Evolutionary conservation across 257 asterid species (phyloP), one percentile per base, ranked within the genome.

Genomic region (Solanum dulcamara): DNA sequence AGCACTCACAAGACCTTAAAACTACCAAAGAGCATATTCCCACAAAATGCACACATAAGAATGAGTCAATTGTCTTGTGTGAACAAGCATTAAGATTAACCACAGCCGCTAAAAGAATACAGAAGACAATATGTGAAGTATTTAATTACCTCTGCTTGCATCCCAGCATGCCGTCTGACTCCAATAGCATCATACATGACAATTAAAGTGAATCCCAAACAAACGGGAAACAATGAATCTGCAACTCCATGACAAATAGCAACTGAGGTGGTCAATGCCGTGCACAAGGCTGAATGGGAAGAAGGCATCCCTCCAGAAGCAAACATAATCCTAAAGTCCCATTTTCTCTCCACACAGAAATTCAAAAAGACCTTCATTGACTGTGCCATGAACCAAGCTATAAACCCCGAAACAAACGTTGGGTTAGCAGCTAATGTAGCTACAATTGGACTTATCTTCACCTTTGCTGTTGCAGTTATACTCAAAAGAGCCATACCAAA

Each of bases 131-230:
- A 64, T 13, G 15, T 14, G 15, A 62, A 75, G 35, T 10, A 67
- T 38, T 35, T 8, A 32, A 70, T 53, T 88, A 92, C 98, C 98
- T 96, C 89, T 59, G 98, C 99, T 86, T 95, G 98, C 94, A 95
- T 93, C 44, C 98, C 98, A 5, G 98, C 98, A 83, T 95, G 98
- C 46, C 98, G 91, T 72, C 98, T 89, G 4, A 96, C 97, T 38
- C 98, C 98, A 32, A 92, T 93, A 51, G 99, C 98, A 89, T 96
- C 98, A 77, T 93, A 93, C 98, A 96, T 94, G n/a, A 96, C 97
- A 88, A 93, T 93, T 94, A 94, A 90, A 88, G 93, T 93, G 70
- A 94, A 94, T 24, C 99, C 93, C 92, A 94, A 90, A 86, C 97
- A 93, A 88, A 94, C 98, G 0, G 98, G 98, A 89, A 96, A 96